Base-by-base conservation (phyloP, 139 green algal genomes). In the Chlorella ohadii region DNA sequence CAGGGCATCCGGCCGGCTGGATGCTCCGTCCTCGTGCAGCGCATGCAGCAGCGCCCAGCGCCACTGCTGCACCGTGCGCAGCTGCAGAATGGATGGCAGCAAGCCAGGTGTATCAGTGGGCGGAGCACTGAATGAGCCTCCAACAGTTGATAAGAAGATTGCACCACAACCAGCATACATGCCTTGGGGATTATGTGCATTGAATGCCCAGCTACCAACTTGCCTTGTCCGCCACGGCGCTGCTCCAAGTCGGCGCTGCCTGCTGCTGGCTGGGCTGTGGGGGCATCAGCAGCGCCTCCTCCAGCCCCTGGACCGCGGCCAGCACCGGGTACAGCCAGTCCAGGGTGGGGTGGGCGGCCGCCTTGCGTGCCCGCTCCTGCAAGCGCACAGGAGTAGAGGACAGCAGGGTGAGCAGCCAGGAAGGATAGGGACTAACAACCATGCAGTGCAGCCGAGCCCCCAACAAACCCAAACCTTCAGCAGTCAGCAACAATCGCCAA, bases 301-400 rank as follows among this genome's bases (percentile, higher is more conserved):
- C 93, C 17, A 93, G 20, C 2, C 82, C 90, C 19, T 74, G 78
- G 15, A 93, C 67, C 9, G 86, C 86, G 2, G 68, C 55, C 0
- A 96, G 47, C 16, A 84, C 22, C 1, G 92, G 88, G 27, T 90
- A 84, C 61, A 94, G 74, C 74, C 85, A 88, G 78, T 95, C 91
- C 0, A 95, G n/a, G 3, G 82, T 85, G 4, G 92, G 84, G 78
- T 96, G 93, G 0, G 63, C 33, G 0, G 92, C 85, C 16, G 87
- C 88, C 31, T 33, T 75, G n/a, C 86, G 76, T 4, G 92, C 90
- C 3, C 87, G 75, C 61, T 93, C 90, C 63, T 88, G 79, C 61
- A 59, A 51, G 9, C 44, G 7, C 44, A 51, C 44, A 9, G 44
- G 12, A 59, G 51, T 59, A 13, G 15, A 59, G 51, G 12, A 13